Conservation (phyloP, 2,329 filamentous ascomycete species). For the Trichoderma sp. region DNA sequence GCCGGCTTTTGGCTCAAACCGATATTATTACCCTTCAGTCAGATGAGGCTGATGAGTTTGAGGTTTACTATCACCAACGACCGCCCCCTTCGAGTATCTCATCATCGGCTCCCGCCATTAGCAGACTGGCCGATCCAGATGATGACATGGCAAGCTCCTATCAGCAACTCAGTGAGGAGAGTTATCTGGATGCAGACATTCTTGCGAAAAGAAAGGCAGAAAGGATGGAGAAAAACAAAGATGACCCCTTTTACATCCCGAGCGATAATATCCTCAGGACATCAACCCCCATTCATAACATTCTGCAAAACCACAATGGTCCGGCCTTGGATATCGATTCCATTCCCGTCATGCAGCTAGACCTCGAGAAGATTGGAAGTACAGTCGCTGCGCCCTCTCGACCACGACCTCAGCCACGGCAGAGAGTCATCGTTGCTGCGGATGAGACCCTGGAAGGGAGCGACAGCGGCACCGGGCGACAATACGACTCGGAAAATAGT, state of each 20-base stretch:
- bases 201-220: slow-evolving; percentile 72
- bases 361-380: slow-evolving; percentile 57
- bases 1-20: slow-evolving; percentile 60
- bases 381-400: slow-evolving; percentile 33
- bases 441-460: slow-evolving; percentile 68
- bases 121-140: slow-evolving; percentile 49
- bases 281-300: slow-evolving; percentile 76
- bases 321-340: slow-evolving; percentile 85
- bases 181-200: slow-evolving; percentile 69
- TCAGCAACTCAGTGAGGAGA: slow-evolving; percentile 60
- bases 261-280: slow-evolving; percentile 55
- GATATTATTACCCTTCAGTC: slow-evolving; percentile 48
- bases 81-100: slow-evolving; percentile 50
- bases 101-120: slow-evolving; percentile 53
- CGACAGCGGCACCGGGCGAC: slow-evolving; percentile 45
- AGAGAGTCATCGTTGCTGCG: slow-evolving; percentile 64
- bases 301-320: slow-evolving; percentile 68
- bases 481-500: slow-evolving; percentile 55
- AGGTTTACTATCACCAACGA: slow-evolving; percentile 61
- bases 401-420: slow-evolving; percentile 45
- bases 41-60: slow-evolving; percentile 64
- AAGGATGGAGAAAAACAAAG: slow-evolving; percentile 75
- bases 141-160: slow-evolving; percentile 54
- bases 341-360: slow-evolving; percentile 92
- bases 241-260: slow-evolving; percentile 93